Evolutionary conservation across 331 rosid genomes (phyloP).

Genomic region (Erythrophleum ivorense): DNA sequence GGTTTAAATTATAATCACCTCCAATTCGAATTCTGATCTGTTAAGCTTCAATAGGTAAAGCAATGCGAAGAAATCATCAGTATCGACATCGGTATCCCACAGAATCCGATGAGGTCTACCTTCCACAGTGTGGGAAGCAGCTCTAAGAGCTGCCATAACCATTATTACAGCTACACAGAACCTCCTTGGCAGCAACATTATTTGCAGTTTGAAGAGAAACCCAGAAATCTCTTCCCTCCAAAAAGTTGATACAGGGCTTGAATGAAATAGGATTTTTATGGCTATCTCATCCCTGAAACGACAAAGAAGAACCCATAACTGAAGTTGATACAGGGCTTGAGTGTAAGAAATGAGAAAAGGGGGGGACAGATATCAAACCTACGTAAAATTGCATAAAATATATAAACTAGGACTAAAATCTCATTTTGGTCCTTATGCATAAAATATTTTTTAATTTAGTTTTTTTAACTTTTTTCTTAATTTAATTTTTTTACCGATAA

Average conservation of each 20-base stretch:
- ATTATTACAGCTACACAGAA: slow-evolving; percentile 41
- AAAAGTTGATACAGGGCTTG: neutral
- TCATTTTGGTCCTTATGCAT: too few species aligned
- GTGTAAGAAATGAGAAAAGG: too few species aligned
- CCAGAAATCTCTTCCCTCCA: slow-evolving; percentile 33
- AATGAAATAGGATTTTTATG: neutral
- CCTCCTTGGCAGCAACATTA: slow-evolving; percentile 59
- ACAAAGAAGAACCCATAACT: too few species aligned
- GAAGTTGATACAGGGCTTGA: too few species aligned
- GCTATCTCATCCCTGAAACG: neutral
- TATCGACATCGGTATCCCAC: slow-evolving; percentile 83
- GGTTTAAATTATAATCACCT: slow-evolving; percentile 50
- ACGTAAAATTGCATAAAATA: too few species aligned
- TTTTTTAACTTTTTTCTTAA: too few species aligned
- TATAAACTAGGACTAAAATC: too few species aligned
- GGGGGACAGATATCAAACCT: too few species aligned
- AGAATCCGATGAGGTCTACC: slow-evolving; percentile 73
- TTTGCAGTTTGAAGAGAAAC: slow-evolving; percentile 35
- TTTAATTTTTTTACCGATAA: too few species aligned
- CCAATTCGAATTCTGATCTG: slow-evolving; percentile 80
- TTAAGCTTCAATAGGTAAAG: slow-evolving; percentile 89
- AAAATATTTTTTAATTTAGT: too few species aligned
- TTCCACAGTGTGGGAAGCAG: slow-evolving; percentile 42
- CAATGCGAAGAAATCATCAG: slow-evolving; percentile 84
- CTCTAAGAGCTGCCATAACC: slow-evolving; percentile 44